Evolutionary conservation across 805 yeast genomes (phyloP).

Genomic region (Metschnikowia cerradonensis): DNA sequence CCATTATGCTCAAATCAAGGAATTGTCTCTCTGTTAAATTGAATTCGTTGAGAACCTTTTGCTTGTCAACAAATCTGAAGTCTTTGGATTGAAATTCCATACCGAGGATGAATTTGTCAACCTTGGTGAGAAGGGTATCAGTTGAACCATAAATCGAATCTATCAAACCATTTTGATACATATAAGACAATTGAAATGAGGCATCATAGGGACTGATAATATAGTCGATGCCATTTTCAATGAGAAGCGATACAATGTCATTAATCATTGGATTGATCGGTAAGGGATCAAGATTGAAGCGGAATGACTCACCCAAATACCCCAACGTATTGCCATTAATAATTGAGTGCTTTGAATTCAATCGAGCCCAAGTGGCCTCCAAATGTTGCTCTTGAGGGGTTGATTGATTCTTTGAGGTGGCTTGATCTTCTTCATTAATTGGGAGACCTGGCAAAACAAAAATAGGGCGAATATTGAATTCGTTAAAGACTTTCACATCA

Average conservation of each 20-base stretch:
- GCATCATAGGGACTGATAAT: slow-evolving; percentile 81
- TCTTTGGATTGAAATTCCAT: slow-evolving; percentile 64
- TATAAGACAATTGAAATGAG: slow-evolving; percentile 73
- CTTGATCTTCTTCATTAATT: slow-evolving; percentile 32
- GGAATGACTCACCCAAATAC: slow-evolving; percentile 42
- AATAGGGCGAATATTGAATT: slow-evolving; percentile 66
- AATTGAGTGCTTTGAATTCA: slow-evolving; percentile 24
- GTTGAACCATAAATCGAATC: slow-evolving; percentile 84
- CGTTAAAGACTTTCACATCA: slow-evolving; percentile 59
- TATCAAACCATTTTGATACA: slow-evolving; percentile 51
- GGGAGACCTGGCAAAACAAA: slow-evolving; percentile 73
- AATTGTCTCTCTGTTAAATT: slow-evolving; percentile 61
- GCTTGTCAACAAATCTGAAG: slow-evolving; percentile 62
- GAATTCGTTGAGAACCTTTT: slow-evolving; percentile 56
- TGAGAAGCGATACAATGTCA: slow-evolving; percentile 56
- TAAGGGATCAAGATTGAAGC: slow-evolving; percentile 48
- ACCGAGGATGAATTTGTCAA: slow-evolving; percentile 69
- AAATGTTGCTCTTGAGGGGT: slow-evolving; percentile 38
- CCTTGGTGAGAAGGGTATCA: slow-evolving; percentile 61
- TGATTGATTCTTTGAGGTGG: slow-evolving; percentile 33
- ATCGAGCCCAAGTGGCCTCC: slow-evolving; percentile 37
- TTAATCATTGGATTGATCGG: slow-evolving; percentile 47
- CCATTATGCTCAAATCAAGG: slow-evolving; percentile 68
- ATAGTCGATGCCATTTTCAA: slow-evolving; percentile 54
- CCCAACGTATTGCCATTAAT: slow-evolving; percentile 19